Evolutionary conservation across 148 eudicot species (phyloP), one percentile per base, ranked within the genome.

Genomic region (Chenopodium formosanum): DNA sequence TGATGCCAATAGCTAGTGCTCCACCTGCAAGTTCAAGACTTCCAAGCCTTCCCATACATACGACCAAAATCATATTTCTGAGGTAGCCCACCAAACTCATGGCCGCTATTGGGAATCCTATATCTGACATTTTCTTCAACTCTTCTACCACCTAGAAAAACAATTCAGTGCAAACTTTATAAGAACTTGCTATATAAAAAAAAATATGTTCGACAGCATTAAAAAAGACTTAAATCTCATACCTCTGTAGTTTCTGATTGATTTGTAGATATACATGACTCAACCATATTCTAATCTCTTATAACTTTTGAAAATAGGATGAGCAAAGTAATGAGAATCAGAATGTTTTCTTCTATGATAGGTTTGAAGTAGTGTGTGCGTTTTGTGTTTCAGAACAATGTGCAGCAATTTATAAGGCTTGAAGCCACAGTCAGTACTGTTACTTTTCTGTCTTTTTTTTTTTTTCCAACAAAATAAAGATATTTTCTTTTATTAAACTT

Each of bases 1-100:
- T 87, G 90, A 94, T 92, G 48, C 98, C 97, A 34, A 94, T 92
- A 78, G 98, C 98, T 79, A 94, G 85, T 79, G 98, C 94, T 23
- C 97, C 94, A 10, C 97, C 97, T 31, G 98, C 98, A 27, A 94
- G 93, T 81, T 94, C 98, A 22, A 90, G 79, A 82, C 90, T 91
- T 32, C 98, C 98, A 62, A 92, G 86, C 86, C 88, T 88, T 72
- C 98, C 97, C 90, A 92, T 89, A 88, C 93, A 94, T 52, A 88
- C 85, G 37, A 94, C 97, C 78, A 86, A 80, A 81, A 92, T 87
- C 94, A 94, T 88, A 87, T 89, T 92, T 79, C 87, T 91, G 70
- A 94, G 88, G 73, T 92, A 94, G 79, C 79, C 75, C 22, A 87
- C 89, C 87, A 92, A 88, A 69, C 92, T 90, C 89, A 93, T 89